Evolutionary conservation across 352 stramenopile genomes (phyloP).

Genomic region (Halophytophthora polymorphica): DNA sequence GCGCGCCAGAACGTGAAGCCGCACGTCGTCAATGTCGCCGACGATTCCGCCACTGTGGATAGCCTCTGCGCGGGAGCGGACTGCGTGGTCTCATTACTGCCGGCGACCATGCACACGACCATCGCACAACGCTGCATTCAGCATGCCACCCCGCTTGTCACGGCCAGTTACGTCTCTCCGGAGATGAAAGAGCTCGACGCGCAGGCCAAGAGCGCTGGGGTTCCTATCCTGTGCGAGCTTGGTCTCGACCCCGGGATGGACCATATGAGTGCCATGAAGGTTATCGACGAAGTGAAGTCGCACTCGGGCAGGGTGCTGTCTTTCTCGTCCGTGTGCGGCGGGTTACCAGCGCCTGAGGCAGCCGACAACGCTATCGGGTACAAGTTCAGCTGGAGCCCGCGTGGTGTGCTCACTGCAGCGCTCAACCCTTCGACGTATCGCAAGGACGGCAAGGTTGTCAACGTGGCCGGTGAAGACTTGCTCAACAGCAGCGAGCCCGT

Average conservation of each 20-base stretch:
- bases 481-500: slow-evolving; percentile 80
- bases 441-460: slow-evolving; percentile 80
- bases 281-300: slow-evolving; percentile 94
- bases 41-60: slow-evolving; percentile 42
- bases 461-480: slow-evolving; percentile 86
- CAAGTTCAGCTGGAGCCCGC: slow-evolving; percentile 97
- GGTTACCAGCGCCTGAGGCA: slow-evolving; percentile 92
- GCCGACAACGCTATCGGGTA: slow-evolving; percentile 95
- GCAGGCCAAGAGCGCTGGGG: slow-evolving; percentile 67
- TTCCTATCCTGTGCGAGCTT: slow-evolving; percentile 94
- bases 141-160: slow-evolving; percentile 88
- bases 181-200: slow-evolving; percentile 89
- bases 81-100: slow-evolving; percentile 93
- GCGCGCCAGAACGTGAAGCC: slow-evolving; percentile 62
- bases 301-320: slow-evolving; percentile 85
- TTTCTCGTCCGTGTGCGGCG: slow-evolving; percentile 95
- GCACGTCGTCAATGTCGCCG: slow-evolving; percentile 75
- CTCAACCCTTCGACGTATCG: slow-evolving; percentile 90
- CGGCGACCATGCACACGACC: slow-evolving; percentile 91
- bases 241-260: slow-evolving; percentile 96
- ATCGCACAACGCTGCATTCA: slow-evolving; percentile 90
- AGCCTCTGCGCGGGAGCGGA: slow-evolving; percentile 78
- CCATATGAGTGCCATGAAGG: slow-evolving; percentile 96
- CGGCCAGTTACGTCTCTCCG: slow-evolving; percentile 94
- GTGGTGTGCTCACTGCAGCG: slow-evolving; percentile 91